Percentiles rank a stretch among this genome's conserved stretches.
Evolutionary conservation across 108 stramenopile species (phyloP).

Genomic region (Pinguiococcus pyrenoidosus): DNA sequence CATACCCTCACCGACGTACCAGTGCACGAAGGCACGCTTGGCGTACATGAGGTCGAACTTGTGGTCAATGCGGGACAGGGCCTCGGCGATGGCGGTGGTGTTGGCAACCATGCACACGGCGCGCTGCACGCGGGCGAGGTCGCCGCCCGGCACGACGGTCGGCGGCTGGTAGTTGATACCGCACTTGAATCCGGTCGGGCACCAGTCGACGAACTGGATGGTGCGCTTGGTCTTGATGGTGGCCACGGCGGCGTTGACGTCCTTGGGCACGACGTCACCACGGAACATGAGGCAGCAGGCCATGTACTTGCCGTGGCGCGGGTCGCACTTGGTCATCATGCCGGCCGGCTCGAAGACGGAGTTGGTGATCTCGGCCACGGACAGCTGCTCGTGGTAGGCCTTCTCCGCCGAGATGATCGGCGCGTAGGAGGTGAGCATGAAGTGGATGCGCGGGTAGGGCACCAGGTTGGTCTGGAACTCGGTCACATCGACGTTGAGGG

Average conservation of each 20-base stretch:
- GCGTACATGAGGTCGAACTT: slow-evolving; percentile 99
- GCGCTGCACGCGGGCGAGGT: slow-evolving; percentile 70
- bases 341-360: slow-evolving; percentile 52
- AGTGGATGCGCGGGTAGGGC: slow-evolving; percentile 63
- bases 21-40: slow-evolving; percentile 99
- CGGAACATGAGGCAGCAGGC: slow-evolving; percentile 81
- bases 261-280: slow-evolving; percentile 60
- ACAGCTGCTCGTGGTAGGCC: slow-evolving; percentile 63
- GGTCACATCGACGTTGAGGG: slow-evolving; percentile 58
- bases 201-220: slow-evolving; percentile 67
- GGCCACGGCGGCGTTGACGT: slow-evolving; percentile 55
- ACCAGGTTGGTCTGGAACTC: slow-evolving; percentile 70
- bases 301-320: slow-evolving; percentile 95
- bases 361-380: slow-evolving; percentile 58
- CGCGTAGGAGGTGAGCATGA: slow-evolving; percentile 56
- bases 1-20: slow-evolving; percentile 99
- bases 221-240: slow-evolving; percentile 69
- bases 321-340: slow-evolving; percentile 63
- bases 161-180: slow-evolving; percentile 98
- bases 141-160: slow-evolving; percentile 63
- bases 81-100: slow-evolving; percentile 98
- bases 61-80: slow-evolving; percentile 92
- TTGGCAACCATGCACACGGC: slow-evolving; percentile 99
- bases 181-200: slow-evolving; percentile 85
- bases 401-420: slow-evolving; percentile 60